Base-by-base conservation (phyloP, 306 rosid genomes). In the Rosa rugosa region DNA sequence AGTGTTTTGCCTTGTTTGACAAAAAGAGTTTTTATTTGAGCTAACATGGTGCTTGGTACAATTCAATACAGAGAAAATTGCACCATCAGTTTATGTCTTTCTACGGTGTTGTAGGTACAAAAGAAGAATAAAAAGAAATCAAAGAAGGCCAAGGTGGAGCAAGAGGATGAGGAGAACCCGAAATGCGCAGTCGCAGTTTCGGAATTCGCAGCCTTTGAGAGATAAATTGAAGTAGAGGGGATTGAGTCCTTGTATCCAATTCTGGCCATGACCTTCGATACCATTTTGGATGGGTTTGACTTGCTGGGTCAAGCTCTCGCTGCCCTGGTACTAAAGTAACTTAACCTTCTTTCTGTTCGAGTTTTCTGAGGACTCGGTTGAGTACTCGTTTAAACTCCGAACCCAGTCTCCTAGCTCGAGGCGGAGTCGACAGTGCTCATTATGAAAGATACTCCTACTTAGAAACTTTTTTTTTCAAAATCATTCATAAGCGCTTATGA, bases 291-390 rank as follows among this genome's bases (percentile, higher is more conserved):
- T 44, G 98, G 98, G 0, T 76, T 84, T 49, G 98, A 94, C 83
- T 79, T 94, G 92, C 93, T 94, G 34, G 98, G 92, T 50, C 90
- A 96, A 42, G 98, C 97, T 53, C 91, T 94, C 34, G 92, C 98
- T 0, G 98, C 93, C 16, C 98, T 92, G 98, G 98, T 94, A 64
- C 44, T 11, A 9, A 63, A 51, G 18, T 42, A 11, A 13, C n/a
- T 64, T 20, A 0, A 40, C 31, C 31, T 27, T 27, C 31, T 27
- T 27, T 27, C 31, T 27, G 5, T 51, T 5, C 3, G 8, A 6
- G 1, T 42, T 42, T 42, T 27, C 46, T 27, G 31, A 27, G 31
- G 31, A 27, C 31, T 27, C 31, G 31, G 31, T 27, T 27, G 31
- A 27, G 31, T 27, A 27, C 31, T 27, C 31, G 31, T 27, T 27